A percentile compares a stretch with the other conserved stretches of the same genome.
phyloP scores from a whole-genome alignment of 768 basidiomycete species.

The Trametes villosa region DNA sequence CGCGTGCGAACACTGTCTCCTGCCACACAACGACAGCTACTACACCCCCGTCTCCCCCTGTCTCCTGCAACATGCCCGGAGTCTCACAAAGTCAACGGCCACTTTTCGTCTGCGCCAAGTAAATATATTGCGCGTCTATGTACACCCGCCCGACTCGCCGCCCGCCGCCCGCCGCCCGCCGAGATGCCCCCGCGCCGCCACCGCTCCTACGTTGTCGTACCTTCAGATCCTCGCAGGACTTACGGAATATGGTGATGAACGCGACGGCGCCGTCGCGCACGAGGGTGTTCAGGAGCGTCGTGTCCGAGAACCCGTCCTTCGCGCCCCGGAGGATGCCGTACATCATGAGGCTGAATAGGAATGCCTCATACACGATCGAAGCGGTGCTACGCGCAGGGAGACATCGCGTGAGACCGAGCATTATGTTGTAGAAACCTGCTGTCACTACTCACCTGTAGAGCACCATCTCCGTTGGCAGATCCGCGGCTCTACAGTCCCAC shows the following conservation, averaged over 20 bases:
- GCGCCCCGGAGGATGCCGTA: constrained; percentile 26
- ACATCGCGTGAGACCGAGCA: background rate
- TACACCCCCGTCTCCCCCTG: no score
- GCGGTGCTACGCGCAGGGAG: constrained; percentile 21
- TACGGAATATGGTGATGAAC: constrained; percentile 32
- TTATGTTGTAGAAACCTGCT: background rate
- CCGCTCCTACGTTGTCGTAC: no score
- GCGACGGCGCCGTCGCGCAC: constrained; percentile 34
- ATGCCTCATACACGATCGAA: constrained; percentile 29
- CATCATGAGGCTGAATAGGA: constrained; percentile 32
- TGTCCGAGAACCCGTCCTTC: constrained; percentile 29
- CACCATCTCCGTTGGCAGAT: constrained; percentile 20
- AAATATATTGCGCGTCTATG: no score
- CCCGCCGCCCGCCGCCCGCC: no score
- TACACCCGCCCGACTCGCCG: no score
- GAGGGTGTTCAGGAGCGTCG: constrained; percentile 27
- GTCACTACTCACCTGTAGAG: constrained; percentile 17
- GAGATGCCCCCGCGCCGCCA: no score
- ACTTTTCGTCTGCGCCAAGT: no score
- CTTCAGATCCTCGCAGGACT: background rate
- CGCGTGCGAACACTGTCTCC: no score
- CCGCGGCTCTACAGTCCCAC: constrained; percentile 8
- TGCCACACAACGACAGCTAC: no score
- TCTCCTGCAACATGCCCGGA: no score
- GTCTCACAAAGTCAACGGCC: no score